Evolutionary conservation across 2,329 filamentous ascomycete genomes (phyloP).

Genomic region (Samsoniella hepiali): DNA sequence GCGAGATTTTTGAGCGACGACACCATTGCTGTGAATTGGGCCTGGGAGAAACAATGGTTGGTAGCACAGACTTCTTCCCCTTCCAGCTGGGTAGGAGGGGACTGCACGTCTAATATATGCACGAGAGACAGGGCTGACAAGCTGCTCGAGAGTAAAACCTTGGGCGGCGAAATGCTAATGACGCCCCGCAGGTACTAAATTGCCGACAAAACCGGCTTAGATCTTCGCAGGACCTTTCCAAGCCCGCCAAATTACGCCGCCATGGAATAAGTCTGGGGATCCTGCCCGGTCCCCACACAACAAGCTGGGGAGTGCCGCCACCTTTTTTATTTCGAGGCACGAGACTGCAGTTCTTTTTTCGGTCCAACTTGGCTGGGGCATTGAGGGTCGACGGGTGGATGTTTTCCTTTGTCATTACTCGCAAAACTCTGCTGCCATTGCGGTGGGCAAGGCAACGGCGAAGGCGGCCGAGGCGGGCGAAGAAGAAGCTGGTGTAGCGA

Average conservation of each 20-base stretch:
- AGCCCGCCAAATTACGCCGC: constrained; percentile 6
- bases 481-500: background rate
- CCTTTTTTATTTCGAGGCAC: background rate
- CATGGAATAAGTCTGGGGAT: constrained; percentile 11
- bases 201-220: background rate
- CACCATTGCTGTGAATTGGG: constrained; percentile 25
- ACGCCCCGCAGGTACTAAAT: constrained; percentile 7
- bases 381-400: constrained; percentile 7
- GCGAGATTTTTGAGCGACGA: constrained; percentile 26
- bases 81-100: background rate
- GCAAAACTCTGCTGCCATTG: background rate
- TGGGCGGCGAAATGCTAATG: background rate
- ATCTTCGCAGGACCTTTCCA: background rate
- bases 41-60: background rate
- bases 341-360: background rate
- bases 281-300: constrained; percentile 1
- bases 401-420: constrained; percentile 6
- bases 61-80: background rate
- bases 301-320: constrained; percentile 12
- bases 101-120: constrained; percentile 8
- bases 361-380: constrained; percentile 1
- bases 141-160: background rate
- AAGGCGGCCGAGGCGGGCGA: background rate
- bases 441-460: background rate
- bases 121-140: background rate